These are phyloP conservation scores for Scedosporium boydii DNA, from an alignment of 2,329 filamentous ascomycete species.

Conservation along the genomic window DNA sequence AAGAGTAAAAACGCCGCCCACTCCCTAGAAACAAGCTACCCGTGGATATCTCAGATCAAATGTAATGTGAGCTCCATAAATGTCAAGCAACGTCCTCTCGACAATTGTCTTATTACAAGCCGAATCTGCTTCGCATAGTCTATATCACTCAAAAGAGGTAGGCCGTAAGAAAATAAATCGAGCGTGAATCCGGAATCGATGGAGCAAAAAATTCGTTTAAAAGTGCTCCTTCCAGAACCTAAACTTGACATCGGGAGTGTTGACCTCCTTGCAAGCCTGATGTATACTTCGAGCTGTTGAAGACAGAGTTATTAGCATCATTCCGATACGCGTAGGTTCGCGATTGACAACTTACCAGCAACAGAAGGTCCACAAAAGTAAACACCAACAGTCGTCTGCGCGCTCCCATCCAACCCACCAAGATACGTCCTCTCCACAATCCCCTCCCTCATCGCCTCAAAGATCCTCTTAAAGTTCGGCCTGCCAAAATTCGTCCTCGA, in stretches of 20 bases:
- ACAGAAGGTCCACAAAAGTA: conserved; percentile 12
- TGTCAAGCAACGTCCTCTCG: no score
- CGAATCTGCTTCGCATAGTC: no score
- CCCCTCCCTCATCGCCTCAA: conserved; percentile 68
- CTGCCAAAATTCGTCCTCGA: conserved; percentile 81
- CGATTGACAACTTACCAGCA: conserved; percentile 2
- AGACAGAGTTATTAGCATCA: conserved; percentile 21
- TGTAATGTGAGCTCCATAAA: no score
- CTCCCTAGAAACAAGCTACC: no score
- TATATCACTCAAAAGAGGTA: no score
- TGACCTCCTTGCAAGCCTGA: conserved; percentile 67
- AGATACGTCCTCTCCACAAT: conserved; percentile 71
- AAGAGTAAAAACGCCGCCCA: background rate
- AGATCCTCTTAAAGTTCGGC: conserved; percentile 68
- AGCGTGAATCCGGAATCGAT: no score
- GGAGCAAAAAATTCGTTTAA: conserved; percentile 22
- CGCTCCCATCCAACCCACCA: conserved; percentile 57
- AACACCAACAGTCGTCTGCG: conserved; percentile 48
- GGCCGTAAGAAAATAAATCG: no score
- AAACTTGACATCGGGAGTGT: conserved; percentile 74
- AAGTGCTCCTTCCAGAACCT: conserved; percentile 99
- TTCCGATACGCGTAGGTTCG: background rate
- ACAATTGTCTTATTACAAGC: no score
- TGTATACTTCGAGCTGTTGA: conserved; percentile 65
- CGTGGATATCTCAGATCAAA: no score